Conservation (phyloP, 176 grass and related monocot species). For the Oryza australiensis region DNA sequence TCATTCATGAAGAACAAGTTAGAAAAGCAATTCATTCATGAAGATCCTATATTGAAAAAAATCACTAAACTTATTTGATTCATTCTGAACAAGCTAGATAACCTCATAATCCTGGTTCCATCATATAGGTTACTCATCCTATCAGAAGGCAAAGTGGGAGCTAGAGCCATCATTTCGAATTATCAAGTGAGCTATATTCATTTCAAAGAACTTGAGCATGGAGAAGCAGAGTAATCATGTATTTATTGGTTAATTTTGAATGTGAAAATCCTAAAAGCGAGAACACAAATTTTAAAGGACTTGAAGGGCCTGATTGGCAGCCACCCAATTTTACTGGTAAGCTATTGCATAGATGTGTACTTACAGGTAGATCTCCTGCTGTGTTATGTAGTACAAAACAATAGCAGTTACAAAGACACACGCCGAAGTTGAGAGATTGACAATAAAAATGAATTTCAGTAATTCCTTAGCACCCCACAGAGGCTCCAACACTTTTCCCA, state of each 20-base stretch:
- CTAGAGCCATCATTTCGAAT: neutral
- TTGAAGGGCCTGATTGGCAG: neutral
- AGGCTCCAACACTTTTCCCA: constrained; percentile 73
- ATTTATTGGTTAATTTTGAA: neutral
- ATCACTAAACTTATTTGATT: neutral
- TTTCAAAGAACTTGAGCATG: constrained; percentile 5
- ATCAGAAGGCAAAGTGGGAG: neutral
- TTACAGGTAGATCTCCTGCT: constrained; percentile 82
- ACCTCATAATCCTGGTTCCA: neutral
- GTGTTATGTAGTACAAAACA: constrained; percentile 69
- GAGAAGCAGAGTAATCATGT: neutral
- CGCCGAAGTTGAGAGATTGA: constrained; percentile 76
- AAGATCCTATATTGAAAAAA: neutral
- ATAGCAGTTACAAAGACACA: constrained; percentile 78
- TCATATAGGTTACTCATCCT: neutral
- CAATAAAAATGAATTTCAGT: constrained; percentile 83
- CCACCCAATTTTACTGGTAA: neutral
- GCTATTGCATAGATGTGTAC: constrained; percentile 18
- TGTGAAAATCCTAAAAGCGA: neutral
- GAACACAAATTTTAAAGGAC: neutral
- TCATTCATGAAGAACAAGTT: neutral
- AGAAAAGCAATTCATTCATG: neutral
- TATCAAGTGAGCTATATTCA: neutral
- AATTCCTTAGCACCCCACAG: constrained; percentile 85
- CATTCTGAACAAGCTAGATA: neutral